These are phyloP conservation scores for Bimuria novae-zelandiae DNA, from an alignment of 2,329 filamentous ascomycete species.

Conservation along the genomic window DNA sequence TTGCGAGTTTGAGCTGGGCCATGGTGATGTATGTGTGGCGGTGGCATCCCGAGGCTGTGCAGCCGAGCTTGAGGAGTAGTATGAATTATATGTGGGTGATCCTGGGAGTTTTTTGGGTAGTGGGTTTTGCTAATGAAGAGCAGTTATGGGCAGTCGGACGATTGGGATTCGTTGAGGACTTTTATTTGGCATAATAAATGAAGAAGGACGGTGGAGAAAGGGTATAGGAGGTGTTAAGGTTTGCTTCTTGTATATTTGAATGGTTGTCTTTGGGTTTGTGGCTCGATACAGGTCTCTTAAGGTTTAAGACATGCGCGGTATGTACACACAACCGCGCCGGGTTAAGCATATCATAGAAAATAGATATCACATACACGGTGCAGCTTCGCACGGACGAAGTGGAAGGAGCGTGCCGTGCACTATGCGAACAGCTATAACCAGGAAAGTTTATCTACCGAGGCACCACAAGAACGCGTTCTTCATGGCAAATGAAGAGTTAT, in stretches of 20 bases:
- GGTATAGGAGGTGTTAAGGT: neutral
- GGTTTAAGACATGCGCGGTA: neutral
- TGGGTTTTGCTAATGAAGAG: constrained; percentile 24
- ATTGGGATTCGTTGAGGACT: constrained; percentile 85
- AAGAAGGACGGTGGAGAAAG: neutral
- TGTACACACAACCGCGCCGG: neutral
- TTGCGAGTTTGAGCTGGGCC: constrained; percentile 89
- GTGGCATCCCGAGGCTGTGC: constrained; percentile 87
- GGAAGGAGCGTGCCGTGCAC: too few species aligned
- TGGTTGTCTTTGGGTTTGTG: neutral
- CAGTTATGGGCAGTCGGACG: constrained; percentile 78
- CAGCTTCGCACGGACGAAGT: too few species aligned
- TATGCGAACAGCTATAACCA: too few species aligned
- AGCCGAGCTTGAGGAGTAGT: constrained; percentile 87
- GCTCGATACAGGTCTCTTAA: neutral
- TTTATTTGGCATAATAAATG: constrained; percentile 83
- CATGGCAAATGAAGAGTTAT: too few species aligned
- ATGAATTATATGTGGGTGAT: constrained; percentile 92
- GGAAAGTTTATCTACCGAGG: too few species aligned
- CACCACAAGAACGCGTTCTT: too few species aligned
- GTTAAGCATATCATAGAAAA: constrained; percentile 1
- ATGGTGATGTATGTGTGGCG: constrained; percentile 94
- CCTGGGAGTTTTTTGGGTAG: constrained; percentile 1
- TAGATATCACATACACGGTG: too few species aligned
- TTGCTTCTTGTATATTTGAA: neutral